Conservation (phyloP, 2,329 filamentous ascomycete genomes). For the Fusarium buharicum region DNA sequence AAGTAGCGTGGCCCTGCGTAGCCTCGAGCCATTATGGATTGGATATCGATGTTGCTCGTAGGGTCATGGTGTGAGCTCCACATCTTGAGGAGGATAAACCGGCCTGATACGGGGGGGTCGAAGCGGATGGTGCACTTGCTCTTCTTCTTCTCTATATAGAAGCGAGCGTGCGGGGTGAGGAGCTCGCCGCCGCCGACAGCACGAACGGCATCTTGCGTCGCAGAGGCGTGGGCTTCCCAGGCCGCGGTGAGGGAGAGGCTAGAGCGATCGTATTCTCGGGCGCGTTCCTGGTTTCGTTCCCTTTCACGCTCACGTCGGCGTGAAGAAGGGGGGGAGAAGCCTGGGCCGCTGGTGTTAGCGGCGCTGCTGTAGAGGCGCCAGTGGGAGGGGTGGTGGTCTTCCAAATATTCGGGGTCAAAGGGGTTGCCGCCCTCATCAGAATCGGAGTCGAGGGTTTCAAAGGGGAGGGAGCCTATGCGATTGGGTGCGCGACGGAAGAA, state of each 20-base stretch:
- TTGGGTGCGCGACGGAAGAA: conserved; percentile 58
- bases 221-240: conserved; percentile 61
- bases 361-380: conserved; percentile 40
- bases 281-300: conserved; percentile 32
- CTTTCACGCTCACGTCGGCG: conserved; percentile 33
- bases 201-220: conserved; percentile 66
- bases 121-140: conserved; percentile 89
- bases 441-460: conserved; percentile 60
- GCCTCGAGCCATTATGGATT: conserved; percentile 83
- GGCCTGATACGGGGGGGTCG: conserved; percentile 80
- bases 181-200: conserved; percentile 69
- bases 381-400: conserved; percentile 42
- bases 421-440: conserved; percentile 47
- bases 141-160: conserved; percentile 84
- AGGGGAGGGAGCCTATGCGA: conserved; percentile 65
- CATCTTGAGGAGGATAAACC: conserved; percentile 88
- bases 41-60: conserved; percentile 83
- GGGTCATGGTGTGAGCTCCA: conserved; percentile 80
- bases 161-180: conserved; percentile 79
- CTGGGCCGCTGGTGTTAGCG: conserved; percentile 22
- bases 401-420: conserved; percentile 45
- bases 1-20: conserved; percentile 89
- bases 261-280: conserved; percentile 29
- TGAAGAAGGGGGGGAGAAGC: conserved; percentile 26
- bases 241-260: conserved; percentile 49